These are phyloP conservation scores for Fistulinella staudtii DNA, from an alignment of 1,284 basidiomycete genomes.

Conservation along the genomic window DNA sequence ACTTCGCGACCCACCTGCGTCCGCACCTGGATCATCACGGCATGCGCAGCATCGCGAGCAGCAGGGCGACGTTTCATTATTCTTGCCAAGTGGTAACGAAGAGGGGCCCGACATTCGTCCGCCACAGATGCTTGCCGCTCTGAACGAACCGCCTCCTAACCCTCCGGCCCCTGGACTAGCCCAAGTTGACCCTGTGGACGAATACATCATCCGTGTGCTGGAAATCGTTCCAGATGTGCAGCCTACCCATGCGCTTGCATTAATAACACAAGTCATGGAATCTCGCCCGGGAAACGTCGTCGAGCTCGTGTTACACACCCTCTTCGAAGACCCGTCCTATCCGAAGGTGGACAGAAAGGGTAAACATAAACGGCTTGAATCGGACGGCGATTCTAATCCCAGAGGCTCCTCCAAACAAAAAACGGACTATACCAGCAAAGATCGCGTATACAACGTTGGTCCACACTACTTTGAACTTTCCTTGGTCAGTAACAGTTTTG, in stretches of 20 bases:
- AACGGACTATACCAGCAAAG: conserved; percentile 46
- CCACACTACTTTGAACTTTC: conserved; percentile 46
- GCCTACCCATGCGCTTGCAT: conserved; percentile 44
- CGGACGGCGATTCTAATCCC: conserved; percentile 18
- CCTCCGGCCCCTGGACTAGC: no score
- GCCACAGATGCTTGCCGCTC: no score
- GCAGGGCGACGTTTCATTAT: conserved; percentile 11
- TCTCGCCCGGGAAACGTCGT: conserved; percentile 38
- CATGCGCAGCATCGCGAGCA: neutral
- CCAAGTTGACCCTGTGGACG: conserved; percentile 15
- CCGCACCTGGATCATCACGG: conserved; percentile 12
- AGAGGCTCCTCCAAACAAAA: conserved; percentile 28
- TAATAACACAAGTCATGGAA: conserved; percentile 42
- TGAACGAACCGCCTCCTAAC: no score
- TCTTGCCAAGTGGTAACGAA: conserved; percentile 20
- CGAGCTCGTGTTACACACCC: conserved; percentile 49
- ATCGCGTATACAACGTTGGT: conserved; percentile 41
- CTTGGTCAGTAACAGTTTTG: conserved; percentile 38
- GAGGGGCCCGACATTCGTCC: neutral
- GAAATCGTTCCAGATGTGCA: conserved; percentile 68
- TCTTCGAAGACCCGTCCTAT: conserved; percentile 62
- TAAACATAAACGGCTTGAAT: conserved; percentile 45
- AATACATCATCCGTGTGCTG: conserved; percentile 45
- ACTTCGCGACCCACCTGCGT: conserved; percentile 3
- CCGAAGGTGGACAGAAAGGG: conserved; percentile 55